Evolutionary conservation across 2,329 filamentous ascomycete genomes (phyloP).

Genomic region (Pyrenophora graminea): DNA sequence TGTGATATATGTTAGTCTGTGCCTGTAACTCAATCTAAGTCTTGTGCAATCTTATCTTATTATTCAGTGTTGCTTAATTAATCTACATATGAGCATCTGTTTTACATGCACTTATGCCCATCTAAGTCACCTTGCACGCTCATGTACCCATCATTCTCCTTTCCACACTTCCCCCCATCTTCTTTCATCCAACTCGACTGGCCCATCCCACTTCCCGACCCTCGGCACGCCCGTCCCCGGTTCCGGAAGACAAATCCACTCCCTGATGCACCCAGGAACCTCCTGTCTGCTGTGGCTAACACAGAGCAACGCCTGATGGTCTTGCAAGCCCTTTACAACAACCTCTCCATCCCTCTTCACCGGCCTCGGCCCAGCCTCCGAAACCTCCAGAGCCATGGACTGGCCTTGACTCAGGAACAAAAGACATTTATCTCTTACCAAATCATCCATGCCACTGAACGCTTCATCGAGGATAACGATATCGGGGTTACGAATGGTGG

Average conservation of each 20-base stretch:
- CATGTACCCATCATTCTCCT: not conserved
- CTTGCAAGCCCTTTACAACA: constrained; percentile 64
- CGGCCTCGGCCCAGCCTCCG: constrained; percentile 37
- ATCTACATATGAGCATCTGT: no score
- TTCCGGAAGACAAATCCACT: constrained; percentile 87
- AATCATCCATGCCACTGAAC: constrained; percentile 56
- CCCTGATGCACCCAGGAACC: constrained; percentile 78
- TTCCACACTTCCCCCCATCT: constrained; percentile 65
- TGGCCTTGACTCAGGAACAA: constrained; percentile 68
- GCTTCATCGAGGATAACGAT: constrained; percentile 58
- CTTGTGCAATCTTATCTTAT: not conserved
- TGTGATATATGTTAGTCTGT: not conserved
- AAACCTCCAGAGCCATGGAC: constrained; percentile 38
- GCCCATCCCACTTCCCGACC: constrained; percentile 66
- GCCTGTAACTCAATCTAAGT: not conserved
- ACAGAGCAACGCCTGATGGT: constrained; percentile 81
- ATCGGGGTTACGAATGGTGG: constrained; percentile 52
- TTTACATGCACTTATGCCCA: no score
- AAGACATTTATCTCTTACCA: constrained; percentile 82
- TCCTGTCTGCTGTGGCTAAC: constrained; percentile 92
- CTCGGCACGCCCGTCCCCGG: constrained; percentile 67
- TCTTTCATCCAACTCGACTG: constrained; percentile 60
- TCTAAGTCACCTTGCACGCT: no score
- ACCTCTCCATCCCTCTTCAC: constrained; percentile 56
- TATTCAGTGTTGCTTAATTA: not conserved